These are phyloP conservation scores for Chloromonas sp. DNA, from an alignment of 163 green algal species.

Conservation along the genomic window DNA sequence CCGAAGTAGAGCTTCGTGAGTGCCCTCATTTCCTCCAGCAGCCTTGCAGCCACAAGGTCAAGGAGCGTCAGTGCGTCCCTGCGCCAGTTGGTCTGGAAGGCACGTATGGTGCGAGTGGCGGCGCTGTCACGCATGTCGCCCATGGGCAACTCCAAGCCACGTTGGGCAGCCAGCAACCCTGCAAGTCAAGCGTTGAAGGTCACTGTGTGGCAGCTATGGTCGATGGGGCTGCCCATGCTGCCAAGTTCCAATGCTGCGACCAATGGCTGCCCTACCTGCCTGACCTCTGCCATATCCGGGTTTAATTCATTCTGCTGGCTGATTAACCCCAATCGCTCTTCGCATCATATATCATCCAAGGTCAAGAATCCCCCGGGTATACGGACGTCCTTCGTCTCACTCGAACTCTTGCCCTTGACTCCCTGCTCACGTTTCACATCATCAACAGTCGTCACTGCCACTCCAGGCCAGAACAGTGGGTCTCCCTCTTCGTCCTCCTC, in stretches of 20 bases:
- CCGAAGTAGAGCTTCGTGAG: not conserved
- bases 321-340: too few species aligned
- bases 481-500: not conserved
- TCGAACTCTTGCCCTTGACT: too few species aligned
- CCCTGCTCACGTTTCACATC: not conserved
- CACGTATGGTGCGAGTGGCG: not conserved
- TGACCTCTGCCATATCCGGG: too few species aligned
- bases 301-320: too few species aligned
- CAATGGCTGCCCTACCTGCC: too few species aligned
- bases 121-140: not conserved
- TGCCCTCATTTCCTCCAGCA: not conserved
- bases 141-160: not conserved
- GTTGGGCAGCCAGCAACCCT: not conserved
- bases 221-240: too few species aligned
- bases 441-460: not conserved
- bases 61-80: not conserved
- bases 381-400: too few species aligned
- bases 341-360: too few species aligned
- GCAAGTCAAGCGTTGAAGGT: not conserved
- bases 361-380: too few species aligned
- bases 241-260: too few species aligned
- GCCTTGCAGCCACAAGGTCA: not conserved
- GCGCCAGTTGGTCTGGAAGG: not conserved
- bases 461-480: not conserved
- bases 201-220: too few species aligned